Evolutionary conservation across 805 yeast genomes (phyloP), one percentile per base, ranked within the genome.

Genomic region (Kodamaea restingae): DNA sequence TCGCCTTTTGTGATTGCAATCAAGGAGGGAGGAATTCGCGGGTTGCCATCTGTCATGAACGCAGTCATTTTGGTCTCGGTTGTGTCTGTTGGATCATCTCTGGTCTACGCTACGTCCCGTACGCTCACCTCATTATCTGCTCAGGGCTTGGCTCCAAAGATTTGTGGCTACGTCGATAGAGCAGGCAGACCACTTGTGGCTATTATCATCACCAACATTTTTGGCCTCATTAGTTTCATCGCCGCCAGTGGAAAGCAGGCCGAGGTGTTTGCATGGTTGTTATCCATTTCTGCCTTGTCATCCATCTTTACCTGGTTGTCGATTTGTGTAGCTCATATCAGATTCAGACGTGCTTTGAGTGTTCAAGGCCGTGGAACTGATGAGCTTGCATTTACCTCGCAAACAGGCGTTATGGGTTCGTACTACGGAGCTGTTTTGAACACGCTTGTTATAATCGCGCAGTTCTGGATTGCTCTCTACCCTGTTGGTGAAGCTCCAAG

Each of bases 1-100:
- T 83, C 90, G 11, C 91, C 93, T 11, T 84, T 84, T 49, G 91
- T 84, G 39, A 78, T 84, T 61, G 85, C 91, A 22, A 75, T 82
- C 41, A 65, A 58, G 24, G 68, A 71, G 35, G 84, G 83, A 18
- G 85, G 86, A 43, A 79, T 81, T 46, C 63, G 58, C 22, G 88
- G 81, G 31, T 60, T 81, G 36, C 86, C 86, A 18, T 69, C 76
- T 29, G 75, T 83, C 22, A 70, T 83, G 63, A 83, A 83, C 52
- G 85, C 77, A 6, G 83, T 83, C 35, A 80, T 83, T 44, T 63
- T 83, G 50, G 64, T 81, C 39, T 75, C 88, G 4, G 81, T 80
- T 17, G 55, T 81, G 35, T 81, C 88, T 9, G 88, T 82, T 33
- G 87, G 84, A 42, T 82, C 83, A 53, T 75, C 87, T 6, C 72